A percentile compares a stretch with the other conserved stretches of the same genome.
phyloP scores from a whole-genome alignment of 768 basidiomycete genomes.

The Collybia sp. region DNA sequence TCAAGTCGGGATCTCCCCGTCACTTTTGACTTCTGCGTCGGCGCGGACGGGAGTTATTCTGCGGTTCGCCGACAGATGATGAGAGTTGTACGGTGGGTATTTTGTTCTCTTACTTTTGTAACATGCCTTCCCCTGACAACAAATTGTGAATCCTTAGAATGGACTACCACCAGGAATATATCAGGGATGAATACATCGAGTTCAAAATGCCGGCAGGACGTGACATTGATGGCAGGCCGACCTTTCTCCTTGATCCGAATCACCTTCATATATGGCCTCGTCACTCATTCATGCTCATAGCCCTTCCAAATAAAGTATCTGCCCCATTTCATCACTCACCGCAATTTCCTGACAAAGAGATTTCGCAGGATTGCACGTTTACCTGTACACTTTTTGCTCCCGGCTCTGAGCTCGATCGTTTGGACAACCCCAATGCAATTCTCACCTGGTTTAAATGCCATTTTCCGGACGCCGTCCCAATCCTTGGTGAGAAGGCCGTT shows the following conservation, averaged over 20 bases:
- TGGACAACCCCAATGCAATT: slow-evolving; percentile 52
- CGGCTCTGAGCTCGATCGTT: slow-evolving; percentile 64
- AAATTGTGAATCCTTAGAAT: slow-evolving; percentile 51
- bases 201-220: slow-evolving; percentile 87
- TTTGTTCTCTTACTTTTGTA: slow-evolving; percentile 14
- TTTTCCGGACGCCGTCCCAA: slow-evolving; percentile 84
- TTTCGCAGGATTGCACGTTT: slow-evolving; percentile 86
- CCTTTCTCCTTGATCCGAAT: slow-evolving; percentile 86
- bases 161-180: slow-evolving; percentile 93
- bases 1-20: slow-evolving; percentile 38
- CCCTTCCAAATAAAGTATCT: slow-evolving; percentile 91
- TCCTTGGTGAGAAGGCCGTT: slow-evolving; percentile 79
- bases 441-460: slow-evolving; percentile 74
- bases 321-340: slow-evolving; percentile 11
- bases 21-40: slow-evolving; percentile 78
- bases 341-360: slow-evolving; percentile 17
- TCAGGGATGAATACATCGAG: slow-evolving; percentile 95
- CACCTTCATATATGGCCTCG: slow-evolving; percentile 99
- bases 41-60: slow-evolving; percentile 93
- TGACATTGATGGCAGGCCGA: slow-evolving; percentile 53
- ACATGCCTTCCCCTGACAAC: slow-evolving; percentile 19
- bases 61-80: slow-evolving; percentile 91
- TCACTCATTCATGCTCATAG: slow-evolving; percentile 99
- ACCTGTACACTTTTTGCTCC: slow-evolving; percentile 96
- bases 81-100: slow-evolving; percentile 80